Percentiles rank a stretch among this genome's conserved stretches.
Evolutionary conservation across 805 yeast species (phyloP).

Genomic region (Saturnispora diversa): DNA sequence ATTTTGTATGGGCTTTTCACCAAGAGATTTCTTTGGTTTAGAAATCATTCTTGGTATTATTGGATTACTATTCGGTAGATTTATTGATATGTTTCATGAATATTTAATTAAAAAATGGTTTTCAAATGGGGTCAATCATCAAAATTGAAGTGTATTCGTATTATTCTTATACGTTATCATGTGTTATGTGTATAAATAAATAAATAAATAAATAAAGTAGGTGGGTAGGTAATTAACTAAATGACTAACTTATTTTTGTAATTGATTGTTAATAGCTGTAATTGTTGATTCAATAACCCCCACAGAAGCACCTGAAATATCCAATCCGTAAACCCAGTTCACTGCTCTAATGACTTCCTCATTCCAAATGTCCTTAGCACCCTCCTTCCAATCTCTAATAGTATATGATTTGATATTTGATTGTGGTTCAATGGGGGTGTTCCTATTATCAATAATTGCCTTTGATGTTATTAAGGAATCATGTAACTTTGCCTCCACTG

Average conservation of each 20-base stretch:
- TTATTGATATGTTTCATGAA: conserved; percentile 44
- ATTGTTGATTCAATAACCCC: conserved; percentile 9
- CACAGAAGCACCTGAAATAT: conserved; percentile 17
- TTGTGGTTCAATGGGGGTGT: conserved; percentile 41
- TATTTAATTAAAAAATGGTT: conserved; percentile 46
- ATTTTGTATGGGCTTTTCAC: conserved; percentile 60
- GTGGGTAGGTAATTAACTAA: not conserved
- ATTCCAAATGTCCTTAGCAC: conserved; percentile 74
- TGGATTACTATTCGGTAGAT: conserved; percentile 50
- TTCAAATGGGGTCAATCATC: conserved; percentile 20
- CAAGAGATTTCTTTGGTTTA: conserved; percentile 50
- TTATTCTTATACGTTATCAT: too few relatives aligned
- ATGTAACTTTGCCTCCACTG: conserved; percentile 40
- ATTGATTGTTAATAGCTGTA: not conserved
- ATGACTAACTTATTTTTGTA: conserved; percentile 6
- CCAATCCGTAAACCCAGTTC: conserved; percentile 48
- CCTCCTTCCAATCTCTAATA: conserved; percentile 45
- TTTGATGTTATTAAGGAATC: conserved; percentile 41
- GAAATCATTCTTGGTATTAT: conserved; percentile 43
- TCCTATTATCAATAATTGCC: conserved; percentile 44
- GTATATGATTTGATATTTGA: conserved; percentile 37
- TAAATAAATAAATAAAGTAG: not conserved
- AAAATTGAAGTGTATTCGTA: too few relatives aligned
- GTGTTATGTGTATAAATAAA: too few relatives aligned
- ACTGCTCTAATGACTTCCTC: conserved; percentile 58